Evolutionary conservation across 177 flowering plant species (phyloP).

Genomic region (Vitis hybrid): DNA sequence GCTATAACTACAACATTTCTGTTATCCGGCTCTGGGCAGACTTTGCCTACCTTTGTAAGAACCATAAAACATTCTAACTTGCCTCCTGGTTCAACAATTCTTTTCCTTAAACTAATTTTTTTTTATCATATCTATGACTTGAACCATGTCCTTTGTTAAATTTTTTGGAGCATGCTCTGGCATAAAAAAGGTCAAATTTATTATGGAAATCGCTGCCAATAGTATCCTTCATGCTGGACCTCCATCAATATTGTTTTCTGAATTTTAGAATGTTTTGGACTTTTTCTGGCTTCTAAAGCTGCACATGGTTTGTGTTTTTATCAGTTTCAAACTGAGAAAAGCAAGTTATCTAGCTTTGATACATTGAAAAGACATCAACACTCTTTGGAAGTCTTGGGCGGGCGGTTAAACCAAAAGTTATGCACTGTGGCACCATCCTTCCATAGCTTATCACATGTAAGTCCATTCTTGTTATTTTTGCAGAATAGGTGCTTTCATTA

Average conservation of each 20-base stretch:
- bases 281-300: constrained; percentile 5
- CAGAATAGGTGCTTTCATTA: not conserved
- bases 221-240: not conserved
- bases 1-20: too few relatives aligned
- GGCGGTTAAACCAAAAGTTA: constrained; percentile 15
- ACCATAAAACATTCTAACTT: too few relatives aligned
- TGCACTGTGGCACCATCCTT: constrained; percentile 15
- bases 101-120: too few relatives aligned
- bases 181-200: too few relatives aligned
- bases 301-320: constrained; percentile 1
- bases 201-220: too few relatives aligned
- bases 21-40: too few relatives aligned
- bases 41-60: too few relatives aligned
- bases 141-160: too few relatives aligned
- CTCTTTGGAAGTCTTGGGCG: constrained; percentile 5
- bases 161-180: too few relatives aligned
- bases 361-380: constrained; percentile 11
- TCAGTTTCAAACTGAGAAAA: constrained; percentile 19
- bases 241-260: not conserved
- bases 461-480: constrained; percentile 14
- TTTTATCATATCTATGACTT: too few relatives aligned
- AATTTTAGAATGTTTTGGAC: constrained; percentile 1
- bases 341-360: constrained; percentile 3
- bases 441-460: constrained; percentile 33
- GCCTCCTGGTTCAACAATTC: too few relatives aligned